phyloP scores from a whole-genome alignment of 176 grass and related monocot species.

The Ampelocalamus luodianensis region DNA sequence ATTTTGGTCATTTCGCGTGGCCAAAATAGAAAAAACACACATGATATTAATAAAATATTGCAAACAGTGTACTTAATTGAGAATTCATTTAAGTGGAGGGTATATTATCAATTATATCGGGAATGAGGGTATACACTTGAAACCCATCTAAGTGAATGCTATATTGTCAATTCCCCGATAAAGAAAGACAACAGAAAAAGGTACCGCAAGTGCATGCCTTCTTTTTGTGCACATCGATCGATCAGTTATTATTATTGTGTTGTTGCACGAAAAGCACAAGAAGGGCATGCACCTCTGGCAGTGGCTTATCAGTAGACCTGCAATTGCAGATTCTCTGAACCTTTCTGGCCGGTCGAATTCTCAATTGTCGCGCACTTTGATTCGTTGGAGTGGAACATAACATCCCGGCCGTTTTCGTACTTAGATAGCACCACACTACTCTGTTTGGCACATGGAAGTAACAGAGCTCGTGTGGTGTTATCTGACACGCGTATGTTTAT shows the following conservation, averaged over 20 bases:
- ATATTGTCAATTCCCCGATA: background rate
- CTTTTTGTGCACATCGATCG: background rate
- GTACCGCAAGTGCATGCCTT: background rate
- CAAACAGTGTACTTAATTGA: too few species aligned
- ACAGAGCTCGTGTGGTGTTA: too few species aligned
- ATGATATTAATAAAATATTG: too few species aligned
- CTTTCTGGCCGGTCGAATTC: constrained; percentile 33
- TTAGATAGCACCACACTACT: too few species aligned
- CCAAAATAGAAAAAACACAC: too few species aligned
- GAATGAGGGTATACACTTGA: too few species aligned
- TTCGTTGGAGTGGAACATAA: background rate
- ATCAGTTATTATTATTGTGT: background rate
- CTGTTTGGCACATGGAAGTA: too few species aligned
- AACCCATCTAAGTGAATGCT: too few species aligned
- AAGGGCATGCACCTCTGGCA: background rate
- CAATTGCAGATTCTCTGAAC: constrained; percentile 51
- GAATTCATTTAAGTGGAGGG: too few species aligned
- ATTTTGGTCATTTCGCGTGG: too few species aligned
- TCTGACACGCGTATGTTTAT: too few species aligned
- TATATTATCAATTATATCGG: too few species aligned
- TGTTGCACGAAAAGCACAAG: constrained; percentile 16
- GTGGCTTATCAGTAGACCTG: constrained; percentile 35
- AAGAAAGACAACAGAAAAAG: background rate
- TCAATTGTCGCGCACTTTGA: background rate
- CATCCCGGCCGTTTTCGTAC: constrained; percentile 23